Evolutionary conservation across 2,329 filamentous ascomycete genomes (phyloP), one percentile per base, ranked within the genome.

Genomic region (Teratosphaeria gauchensis): DNA sequence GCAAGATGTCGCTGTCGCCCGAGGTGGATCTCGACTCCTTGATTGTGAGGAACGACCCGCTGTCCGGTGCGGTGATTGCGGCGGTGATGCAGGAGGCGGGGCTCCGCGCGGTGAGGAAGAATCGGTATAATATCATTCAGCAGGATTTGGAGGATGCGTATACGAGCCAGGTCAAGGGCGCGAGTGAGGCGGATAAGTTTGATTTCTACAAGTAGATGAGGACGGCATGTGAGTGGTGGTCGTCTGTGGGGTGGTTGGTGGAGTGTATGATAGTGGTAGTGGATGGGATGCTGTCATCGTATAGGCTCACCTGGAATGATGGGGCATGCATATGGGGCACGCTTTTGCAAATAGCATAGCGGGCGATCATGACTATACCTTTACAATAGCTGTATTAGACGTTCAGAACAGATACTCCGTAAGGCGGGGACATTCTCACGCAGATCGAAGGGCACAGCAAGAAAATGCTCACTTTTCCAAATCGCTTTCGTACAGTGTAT

Each of bases 31-130:
- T 99, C 63, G 94, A 99, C 76, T 94, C 89, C 65, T 79, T 99
- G 70, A 99, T 99, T 70, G 91, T 96, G 65, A 86, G 94, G 69
- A 99, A 97, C 72, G 94, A 99, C 73, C 94, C 94, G 1, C 79
- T 99, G 54, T 95, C 89, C 54, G 94, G 94, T 68, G 94, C 94
- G 59, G 87, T 99, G 68, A 99, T 99, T 73, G 92, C 94, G 54
- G 94, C 94, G 56, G 96, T 99, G 73, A 99, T 99, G 94, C 94
- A 99, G 76, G 94, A 99, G 78, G 94, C 94, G 33, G 94, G 94
- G 65, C 81, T 99, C 66, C 84, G 92, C 65, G 92, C 92, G 30
- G 92, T 97, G 64, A 84, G 92, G 69, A 97, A 96, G 85, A 97
- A 99, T 77, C 82, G 94, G 69, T 99, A 99, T 78, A 97, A 99